Percentiles rank a stretch among this genome's conserved stretches.
Conservation (phyloP, 257 asterid genomes). For the Rubia yunnanensis region DNA sequence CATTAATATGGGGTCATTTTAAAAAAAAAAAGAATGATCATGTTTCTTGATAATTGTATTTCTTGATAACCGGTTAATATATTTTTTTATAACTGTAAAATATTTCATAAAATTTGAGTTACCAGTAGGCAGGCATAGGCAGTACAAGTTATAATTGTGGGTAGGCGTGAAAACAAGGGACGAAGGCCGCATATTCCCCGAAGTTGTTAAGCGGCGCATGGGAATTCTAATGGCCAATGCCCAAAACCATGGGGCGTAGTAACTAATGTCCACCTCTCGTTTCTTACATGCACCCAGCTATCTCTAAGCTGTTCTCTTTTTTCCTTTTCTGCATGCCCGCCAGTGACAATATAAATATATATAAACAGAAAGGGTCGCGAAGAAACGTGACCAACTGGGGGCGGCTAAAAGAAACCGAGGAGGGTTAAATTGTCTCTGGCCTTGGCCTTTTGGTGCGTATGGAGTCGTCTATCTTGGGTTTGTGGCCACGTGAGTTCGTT, state of each 20-base stretch:
- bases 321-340: not conserved
- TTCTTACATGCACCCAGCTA: not conserved
- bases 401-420: not conserved
- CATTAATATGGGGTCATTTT: no score
- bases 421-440: not conserved
- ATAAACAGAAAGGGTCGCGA: not conserved
- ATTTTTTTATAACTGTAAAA: no score
- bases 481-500: not conserved
- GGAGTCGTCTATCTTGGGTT: not conserved
- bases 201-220: not conserved
- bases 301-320: not conserved
- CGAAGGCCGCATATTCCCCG: not conserved
- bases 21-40: no score
- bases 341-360: not conserved
- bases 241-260: constrained; percentile 6
- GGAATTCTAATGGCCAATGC: constrained; percentile 3
- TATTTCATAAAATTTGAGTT: no score
- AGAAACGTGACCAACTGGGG: not conserved
- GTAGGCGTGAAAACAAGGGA: not conserved
- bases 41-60: no score
- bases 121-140: not conserved
- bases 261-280: not conserved
- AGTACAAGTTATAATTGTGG: not conserved
- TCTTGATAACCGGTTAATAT: no score
- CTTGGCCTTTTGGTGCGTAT: not conserved